Conservation (phyloP, 495 filamentous ascomycete species). For the Neurospora hispaniola region DNA sequence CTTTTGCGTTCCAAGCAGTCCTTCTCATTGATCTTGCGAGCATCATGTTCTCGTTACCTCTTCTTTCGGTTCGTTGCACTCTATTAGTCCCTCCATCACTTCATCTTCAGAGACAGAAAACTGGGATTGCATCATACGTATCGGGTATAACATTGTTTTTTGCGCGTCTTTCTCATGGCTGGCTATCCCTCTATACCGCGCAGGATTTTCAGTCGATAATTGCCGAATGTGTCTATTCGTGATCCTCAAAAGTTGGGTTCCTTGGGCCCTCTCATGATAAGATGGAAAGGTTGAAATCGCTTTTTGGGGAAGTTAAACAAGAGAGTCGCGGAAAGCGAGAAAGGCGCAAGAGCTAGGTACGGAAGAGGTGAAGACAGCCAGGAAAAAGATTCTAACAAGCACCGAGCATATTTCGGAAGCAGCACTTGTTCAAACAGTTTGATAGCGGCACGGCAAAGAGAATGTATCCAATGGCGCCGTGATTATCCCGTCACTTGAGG, state of each 20-base stretch:
- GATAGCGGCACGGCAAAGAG: not conserved
- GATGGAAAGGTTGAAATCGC: not conserved
- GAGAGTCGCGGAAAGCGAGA: not conserved
- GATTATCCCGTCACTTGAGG: not conserved
- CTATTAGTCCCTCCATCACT: not conserved
- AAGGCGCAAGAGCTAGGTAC: not conserved
- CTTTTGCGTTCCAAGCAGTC: not conserved
- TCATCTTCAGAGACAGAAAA: not conserved
- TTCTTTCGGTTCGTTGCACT: not conserved
- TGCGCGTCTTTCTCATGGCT: not conserved
- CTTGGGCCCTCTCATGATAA: not conserved
- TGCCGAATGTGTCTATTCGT: not conserved
- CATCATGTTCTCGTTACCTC: not conserved
- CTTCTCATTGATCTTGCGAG: not conserved
- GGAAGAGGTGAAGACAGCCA: no score
- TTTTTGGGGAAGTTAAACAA: not conserved
- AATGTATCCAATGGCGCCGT: not conserved
- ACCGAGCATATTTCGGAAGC: not conserved
- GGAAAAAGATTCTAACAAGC: no score
- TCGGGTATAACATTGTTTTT: conserved; percentile 1
- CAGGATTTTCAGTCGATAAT: not conserved
- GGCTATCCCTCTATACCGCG: not conserved
- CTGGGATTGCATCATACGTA: not conserved
- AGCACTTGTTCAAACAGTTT: not conserved
- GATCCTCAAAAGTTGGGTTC: not conserved